phyloP scores from a whole-genome alignment of 2,329 filamentous ascomycete species.

The Pseudonectria foliicola region DNA sequence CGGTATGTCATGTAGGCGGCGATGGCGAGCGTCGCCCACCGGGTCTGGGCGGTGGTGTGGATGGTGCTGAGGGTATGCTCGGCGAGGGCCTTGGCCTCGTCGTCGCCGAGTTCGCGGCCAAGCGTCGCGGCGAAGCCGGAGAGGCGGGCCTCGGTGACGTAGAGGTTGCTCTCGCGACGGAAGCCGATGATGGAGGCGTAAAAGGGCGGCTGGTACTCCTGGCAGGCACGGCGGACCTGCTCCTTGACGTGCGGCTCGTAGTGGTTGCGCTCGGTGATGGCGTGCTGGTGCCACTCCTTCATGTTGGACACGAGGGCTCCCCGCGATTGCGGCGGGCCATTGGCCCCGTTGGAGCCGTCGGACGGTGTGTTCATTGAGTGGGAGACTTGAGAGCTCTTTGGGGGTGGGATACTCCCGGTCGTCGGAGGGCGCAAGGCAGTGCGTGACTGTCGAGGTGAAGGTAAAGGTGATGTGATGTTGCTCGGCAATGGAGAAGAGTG shows the following conservation, averaged over 20 bases:
- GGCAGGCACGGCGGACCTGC: conserved; percentile 26
- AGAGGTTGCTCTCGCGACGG: conserved; percentile 21
- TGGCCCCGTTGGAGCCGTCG: conserved; percentile 19
- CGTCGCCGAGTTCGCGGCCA: conserved; percentile 26
- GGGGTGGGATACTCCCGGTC: too few relatives aligned
- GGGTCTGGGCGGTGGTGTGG: conserved; percentile 24
- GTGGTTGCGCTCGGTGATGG: conserved; percentile 21
- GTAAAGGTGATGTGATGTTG: conserved; percentile 13
- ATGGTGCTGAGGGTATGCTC: conserved; percentile 27
- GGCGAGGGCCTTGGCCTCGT: conserved; percentile 29
- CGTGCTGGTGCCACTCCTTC: conserved; percentile 26
- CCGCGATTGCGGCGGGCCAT: conserved; percentile 4
- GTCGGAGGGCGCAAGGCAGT: too few relatives aligned
- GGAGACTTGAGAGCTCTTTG: not conserved
- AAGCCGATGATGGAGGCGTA: conserved; percentile 26
- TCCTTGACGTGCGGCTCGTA: conserved; percentile 24
- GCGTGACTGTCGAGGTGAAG: not conserved
- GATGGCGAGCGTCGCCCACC: conserved; percentile 18
- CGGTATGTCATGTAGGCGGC: conserved; percentile 23
- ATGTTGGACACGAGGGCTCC: conserved; percentile 22
- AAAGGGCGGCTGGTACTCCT: conserved; percentile 25
- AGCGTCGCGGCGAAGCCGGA: conserved; percentile 23
- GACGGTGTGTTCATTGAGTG: conserved; percentile 13
- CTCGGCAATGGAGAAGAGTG: conserved; percentile 6
- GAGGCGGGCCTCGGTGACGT: conserved; percentile 21